Base-by-base conservation (phyloP, 176 grass and related monocot genomes). In the Phragmites australis region DNA sequence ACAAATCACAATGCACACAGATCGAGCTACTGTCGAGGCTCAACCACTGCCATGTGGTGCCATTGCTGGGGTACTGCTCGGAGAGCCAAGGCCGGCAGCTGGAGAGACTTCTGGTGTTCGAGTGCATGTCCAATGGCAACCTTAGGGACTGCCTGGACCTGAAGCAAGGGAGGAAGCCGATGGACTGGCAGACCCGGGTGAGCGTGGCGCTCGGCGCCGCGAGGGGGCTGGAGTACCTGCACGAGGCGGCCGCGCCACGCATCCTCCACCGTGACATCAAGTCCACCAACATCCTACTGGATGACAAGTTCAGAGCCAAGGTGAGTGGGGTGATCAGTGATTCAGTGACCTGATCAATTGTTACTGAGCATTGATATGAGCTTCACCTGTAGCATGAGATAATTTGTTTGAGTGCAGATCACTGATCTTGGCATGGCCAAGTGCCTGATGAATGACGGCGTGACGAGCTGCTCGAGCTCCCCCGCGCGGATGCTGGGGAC, bases 401-500 rank as follows among this genome's bases (percentile, higher is more conserved):
- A 12, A 9, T 5, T 43, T 27, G 3, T 3, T 10, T 74, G 6
- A 0, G 8, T 12, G 82, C 62, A 94, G 92, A 99, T 99, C 91
- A 93, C 92, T 3, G 96, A 99, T 75, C 92, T 99, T 37, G 92
- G 96, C 68, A 99, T 99, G 96, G 96, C 96, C 39, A 99, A 99
- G 70, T 80, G 87, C 85, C 92, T 99, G 17, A 70, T 89, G 91
- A 79, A 90, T 46, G 96, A 99, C 72, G 96, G 93, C 70, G 82
- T 93, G 63, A 81, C 88, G 19, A 99, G 96, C 79, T 89, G 92
- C 88, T 84, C 79, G 9, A 99, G 90, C 89, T 99, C 96, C 1
- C 96, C 96, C 18, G 96, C 90, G 63, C 75, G 96, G 75, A 95
- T 99, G 88, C 78, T 95, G 70, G 96, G 96, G 3, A 99, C 96